These are phyloP conservation scores for Bretschneidera sinensis DNA, from an alignment of 345 rosid genomes.

Conservation along the genomic window DNA sequence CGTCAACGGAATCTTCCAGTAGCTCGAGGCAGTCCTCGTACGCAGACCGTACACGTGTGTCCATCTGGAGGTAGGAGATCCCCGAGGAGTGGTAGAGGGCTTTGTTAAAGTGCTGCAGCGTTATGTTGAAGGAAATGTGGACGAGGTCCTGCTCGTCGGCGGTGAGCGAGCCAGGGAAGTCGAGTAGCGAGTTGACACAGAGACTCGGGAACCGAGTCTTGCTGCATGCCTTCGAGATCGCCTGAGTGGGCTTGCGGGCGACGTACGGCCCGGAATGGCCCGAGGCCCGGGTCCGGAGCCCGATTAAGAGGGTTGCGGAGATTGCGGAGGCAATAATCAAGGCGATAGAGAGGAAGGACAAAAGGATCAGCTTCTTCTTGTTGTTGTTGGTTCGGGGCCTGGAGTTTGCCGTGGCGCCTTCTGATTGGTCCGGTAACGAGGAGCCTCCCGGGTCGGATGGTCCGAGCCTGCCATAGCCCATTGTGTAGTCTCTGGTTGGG, in stretches of 20 bases:
- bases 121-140: constrained; percentile 92
- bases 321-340: constrained; percentile 59
- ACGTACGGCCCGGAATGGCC: constrained; percentile 13
- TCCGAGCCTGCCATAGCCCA: constrained; percentile 56
- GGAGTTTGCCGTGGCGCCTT: constrained; percentile 14
- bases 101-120: constrained; percentile 70
- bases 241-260: constrained; percentile 59
- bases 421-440: constrained; percentile 3
- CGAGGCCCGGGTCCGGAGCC: constrained; percentile 25
- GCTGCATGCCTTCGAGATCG: constrained; percentile 65
- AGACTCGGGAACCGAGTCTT: constrained; percentile 58
- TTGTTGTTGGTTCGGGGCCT: constrained; percentile 10
- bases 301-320: constrained; percentile 40
- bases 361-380: constrained; percentile 37
- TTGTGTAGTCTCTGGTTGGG: not conserved
- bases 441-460: constrained; percentile 29
- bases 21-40: constrained; percentile 89
- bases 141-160: constrained; percentile 67
- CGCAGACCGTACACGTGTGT: constrained; percentile 58
- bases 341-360: constrained; percentile 37
- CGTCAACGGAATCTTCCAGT: constrained; percentile 76
- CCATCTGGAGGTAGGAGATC: constrained; percentile 56
- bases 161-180: constrained; percentile 55
- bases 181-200: constrained; percentile 64
- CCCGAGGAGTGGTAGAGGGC: constrained; percentile 63